Conservation (phyloP, 352 stramenopile species). For the Globisporangium nagaii region DNA sequence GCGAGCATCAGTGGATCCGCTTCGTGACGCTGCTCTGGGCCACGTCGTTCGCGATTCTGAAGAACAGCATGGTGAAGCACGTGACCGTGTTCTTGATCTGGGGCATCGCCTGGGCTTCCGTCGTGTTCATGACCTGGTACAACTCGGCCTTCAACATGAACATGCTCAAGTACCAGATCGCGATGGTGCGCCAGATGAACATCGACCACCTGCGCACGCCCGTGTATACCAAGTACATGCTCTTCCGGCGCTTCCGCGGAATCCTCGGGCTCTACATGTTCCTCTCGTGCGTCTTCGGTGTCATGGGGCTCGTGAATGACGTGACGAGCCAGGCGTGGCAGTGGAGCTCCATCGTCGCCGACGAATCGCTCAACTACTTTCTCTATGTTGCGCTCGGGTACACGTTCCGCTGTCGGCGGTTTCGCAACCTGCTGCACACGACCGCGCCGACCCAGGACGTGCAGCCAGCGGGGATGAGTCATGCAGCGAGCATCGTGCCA, state of each 20-base stretch:
- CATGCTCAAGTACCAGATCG: conserved; percentile 63
- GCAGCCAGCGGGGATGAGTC: neutral
- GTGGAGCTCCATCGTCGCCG: conserved; percentile 20
- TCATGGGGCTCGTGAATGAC: conserved; percentile 38
- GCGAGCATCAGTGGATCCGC: conserved; percentile 53
- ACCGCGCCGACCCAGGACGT: neutral
- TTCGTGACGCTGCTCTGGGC: conserved; percentile 48
- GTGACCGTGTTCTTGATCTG: conserved; percentile 44
- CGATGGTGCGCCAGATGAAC: conserved; percentile 48
- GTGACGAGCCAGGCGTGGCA: conserved; percentile 28
- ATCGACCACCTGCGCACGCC: conserved; percentile 41
- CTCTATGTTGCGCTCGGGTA: conserved; percentile 42
- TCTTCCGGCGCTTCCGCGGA: conserved; percentile 47
- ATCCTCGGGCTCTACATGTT: conserved; percentile 54
- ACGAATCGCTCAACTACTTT: conserved; percentile 38
- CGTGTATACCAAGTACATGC: conserved; percentile 59
- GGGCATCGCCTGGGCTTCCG: conserved; percentile 40
- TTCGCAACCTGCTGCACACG: conserved; percentile 38
- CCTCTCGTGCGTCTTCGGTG: conserved; percentile 32
- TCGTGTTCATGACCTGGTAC: conserved; percentile 71
- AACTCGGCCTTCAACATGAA: conserved; percentile 66
- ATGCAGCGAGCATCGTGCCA: neutral
- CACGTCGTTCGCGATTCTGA: conserved; percentile 33
- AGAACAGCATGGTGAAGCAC: conserved; percentile 32
- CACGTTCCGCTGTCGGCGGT: conserved; percentile 55